A percentile compares a stretch with the other conserved stretches of the same genome.
Evolutionary conservation across 371 early-diverging fungal species (phyloP).

Genomic region (Dipsacomyces acuminosporus): DNA sequence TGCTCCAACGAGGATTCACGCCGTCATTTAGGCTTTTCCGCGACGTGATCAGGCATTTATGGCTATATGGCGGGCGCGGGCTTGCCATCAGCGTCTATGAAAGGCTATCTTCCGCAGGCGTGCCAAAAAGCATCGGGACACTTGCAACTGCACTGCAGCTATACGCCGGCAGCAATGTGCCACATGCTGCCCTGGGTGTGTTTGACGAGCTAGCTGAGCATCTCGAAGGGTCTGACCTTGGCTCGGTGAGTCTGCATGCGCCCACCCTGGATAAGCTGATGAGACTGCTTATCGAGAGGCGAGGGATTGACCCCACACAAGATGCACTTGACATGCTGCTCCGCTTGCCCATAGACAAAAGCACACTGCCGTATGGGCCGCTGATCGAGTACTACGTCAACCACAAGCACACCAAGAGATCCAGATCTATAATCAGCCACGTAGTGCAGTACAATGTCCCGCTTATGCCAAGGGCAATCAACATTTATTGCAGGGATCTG

Average conservation of each 20-base stretch:
- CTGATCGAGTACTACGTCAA: conserved; percentile 28
- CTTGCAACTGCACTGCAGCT: conserved; percentile 6
- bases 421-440: conserved; percentile 12
- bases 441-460: conserved; percentile 25
- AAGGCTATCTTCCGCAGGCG: conserved; percentile 8
- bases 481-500: conserved; percentile 18
- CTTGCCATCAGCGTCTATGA: conserved; percentile 20
- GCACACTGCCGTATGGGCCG: conserved; percentile 20
- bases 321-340: conserved; percentile 5
- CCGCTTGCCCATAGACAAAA: conserved; percentile 6
- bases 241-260: background rate
- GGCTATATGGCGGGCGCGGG: conserved; percentile 4
- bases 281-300: conserved; percentile 8
- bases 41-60: conserved; percentile 3
- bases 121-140: conserved; percentile 7
- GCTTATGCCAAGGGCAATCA: conserved; percentile 3
- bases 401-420: conserved; percentile 5
- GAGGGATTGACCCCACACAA: conserved; percentile 17
- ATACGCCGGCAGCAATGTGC: conserved; percentile 1
- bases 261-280: conserved; percentile 2
- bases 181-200: conserved; percentile 1
- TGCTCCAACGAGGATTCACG: conserved; percentile 22
- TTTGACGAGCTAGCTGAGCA: conserved; percentile 13
- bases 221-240: conserved; percentile 6
- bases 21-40: conserved; percentile 11